Evolutionary conservation across 495 filamentous ascomycete genomes (phyloP).

Genomic region (Physcia stellaris): DNA sequence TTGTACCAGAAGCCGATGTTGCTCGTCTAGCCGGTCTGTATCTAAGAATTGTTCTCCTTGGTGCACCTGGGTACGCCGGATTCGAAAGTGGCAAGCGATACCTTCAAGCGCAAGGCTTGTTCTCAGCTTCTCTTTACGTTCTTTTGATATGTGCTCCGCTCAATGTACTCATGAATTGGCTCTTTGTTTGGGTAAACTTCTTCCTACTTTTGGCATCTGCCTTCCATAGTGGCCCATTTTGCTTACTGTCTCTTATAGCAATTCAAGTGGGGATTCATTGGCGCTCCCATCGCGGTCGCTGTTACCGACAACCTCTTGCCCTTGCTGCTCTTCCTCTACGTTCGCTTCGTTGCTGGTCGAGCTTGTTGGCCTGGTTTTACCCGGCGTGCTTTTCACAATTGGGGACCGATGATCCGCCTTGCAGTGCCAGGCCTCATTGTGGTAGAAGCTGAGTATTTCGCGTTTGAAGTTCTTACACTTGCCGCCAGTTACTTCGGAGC

Average conservation of each 20-base stretch:
- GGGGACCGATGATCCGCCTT: constrained; percentile 76
- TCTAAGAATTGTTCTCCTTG: constrained; percentile 49
- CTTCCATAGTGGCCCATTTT: neutral
- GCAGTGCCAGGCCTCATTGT: constrained; percentile 78
- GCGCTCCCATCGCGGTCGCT: constrained; percentile 72
- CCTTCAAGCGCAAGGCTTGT: constrained; percentile 61
- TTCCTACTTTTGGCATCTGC: constrained; percentile 9
- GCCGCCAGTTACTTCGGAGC: constrained; percentile 58
- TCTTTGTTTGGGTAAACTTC: constrained; percentile 62
- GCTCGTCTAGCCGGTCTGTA: constrained; percentile 53
- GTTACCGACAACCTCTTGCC: constrained; percentile 76
- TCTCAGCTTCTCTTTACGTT: constrained; percentile 52
- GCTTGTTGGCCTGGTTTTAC: constrained; percentile 78
- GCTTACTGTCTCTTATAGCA: constrained; percentile 22
- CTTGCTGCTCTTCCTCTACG: constrained; percentile 57
- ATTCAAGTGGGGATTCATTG: constrained; percentile 66
- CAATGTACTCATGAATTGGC: constrained; percentile 61
- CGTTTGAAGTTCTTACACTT: constrained; percentile 69
- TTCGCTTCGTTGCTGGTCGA: constrained; percentile 37
- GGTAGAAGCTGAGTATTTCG: constrained; percentile 83
- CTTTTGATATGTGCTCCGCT: constrained; percentile 56
- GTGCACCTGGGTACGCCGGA: constrained; percentile 54
- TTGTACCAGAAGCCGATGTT: constrained; percentile 53
- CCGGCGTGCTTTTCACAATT: constrained; percentile 52
- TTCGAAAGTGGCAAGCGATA: constrained; percentile 66